phyloP scores from a whole-genome alignment of 2,329 filamentous ascomycete genomes.

The Cladosporium sp. region DNA sequence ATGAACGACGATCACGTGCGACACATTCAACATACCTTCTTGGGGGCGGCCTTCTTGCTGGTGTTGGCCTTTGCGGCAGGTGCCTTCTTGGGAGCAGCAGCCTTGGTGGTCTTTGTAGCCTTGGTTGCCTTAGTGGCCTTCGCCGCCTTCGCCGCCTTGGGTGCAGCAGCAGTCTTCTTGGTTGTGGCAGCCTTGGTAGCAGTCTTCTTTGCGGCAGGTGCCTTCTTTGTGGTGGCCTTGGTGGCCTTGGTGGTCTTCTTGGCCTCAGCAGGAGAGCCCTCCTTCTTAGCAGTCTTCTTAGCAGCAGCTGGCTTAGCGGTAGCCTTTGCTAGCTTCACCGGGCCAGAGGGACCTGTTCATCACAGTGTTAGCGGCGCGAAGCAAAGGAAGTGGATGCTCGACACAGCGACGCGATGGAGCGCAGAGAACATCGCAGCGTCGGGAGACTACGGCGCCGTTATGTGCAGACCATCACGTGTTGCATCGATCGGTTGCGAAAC shows the following conservation, averaged over 20 bases:
- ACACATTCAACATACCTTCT: conserved; percentile 30
- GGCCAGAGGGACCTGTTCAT: conserved; percentile 72
- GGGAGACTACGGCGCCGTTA: not conserved
- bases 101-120: conserved; percentile 33
- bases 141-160: conserved; percentile 43
- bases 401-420: not conserved
- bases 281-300: conserved; percentile 42
- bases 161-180: conserved; percentile 41
- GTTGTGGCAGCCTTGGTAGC: conserved; percentile 48
- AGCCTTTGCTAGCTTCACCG: conserved; percentile 73
- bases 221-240: conserved; percentile 44
- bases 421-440: not conserved
- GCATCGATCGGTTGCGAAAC: conserved; percentile 40
- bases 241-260: conserved; percentile 42
- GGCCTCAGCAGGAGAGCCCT: conserved; percentile 42
- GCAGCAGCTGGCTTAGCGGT: conserved; percentile 42
- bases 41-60: conserved; percentile 23
- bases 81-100: conserved; percentile 48
- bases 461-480: conserved; percentile 15
- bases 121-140: conserved; percentile 29
- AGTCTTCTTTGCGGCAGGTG: conserved; percentile 53
- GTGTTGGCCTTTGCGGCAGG: conserved; percentile 30
- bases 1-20: not conserved
- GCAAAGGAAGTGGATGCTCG: not conserved
- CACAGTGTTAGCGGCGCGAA: conserved; percentile 30